Evolutionary conservation across 257 asterid species (phyloP).

Genomic region (Ehretia macrophylla): DNA sequence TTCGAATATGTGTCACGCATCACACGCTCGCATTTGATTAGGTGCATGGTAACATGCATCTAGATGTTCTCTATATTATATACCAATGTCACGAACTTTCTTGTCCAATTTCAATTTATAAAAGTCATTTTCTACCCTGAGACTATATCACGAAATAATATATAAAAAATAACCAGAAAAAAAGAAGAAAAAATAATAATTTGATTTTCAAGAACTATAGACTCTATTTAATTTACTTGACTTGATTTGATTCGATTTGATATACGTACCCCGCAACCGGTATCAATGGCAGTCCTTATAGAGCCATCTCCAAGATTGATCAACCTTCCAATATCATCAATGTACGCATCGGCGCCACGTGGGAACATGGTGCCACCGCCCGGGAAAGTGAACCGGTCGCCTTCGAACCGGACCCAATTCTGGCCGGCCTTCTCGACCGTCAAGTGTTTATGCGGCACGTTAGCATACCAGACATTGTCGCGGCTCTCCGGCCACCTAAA

Average conservation of each 20-base stretch:
- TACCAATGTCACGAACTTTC: too few relatives aligned
- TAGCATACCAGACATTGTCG: conserved; percentile 77
- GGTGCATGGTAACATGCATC: too few relatives aligned
- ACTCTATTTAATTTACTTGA: background rate
- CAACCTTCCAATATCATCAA: conserved; percentile 73
- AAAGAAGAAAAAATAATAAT: too few relatives aligned
- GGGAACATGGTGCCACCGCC: conserved; percentile 99
- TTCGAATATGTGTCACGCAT: background rate
- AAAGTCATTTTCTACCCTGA: too few relatives aligned
- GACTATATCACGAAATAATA: too few relatives aligned
- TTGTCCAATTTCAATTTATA: too few relatives aligned
- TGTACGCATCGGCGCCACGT: conserved; percentile 88
- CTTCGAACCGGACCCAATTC: conserved; percentile 90
- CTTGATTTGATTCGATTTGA: too few relatives aligned
- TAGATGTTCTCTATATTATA: too few relatives aligned
- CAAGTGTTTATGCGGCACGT: conserved; percentile 92
- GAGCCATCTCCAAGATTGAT: conserved; percentile 68
- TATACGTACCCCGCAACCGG: conserved; percentile 82
- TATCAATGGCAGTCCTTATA: conserved; percentile 82
- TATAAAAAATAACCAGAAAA: too few relatives aligned
- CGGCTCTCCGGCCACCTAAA: conserved; percentile 92
- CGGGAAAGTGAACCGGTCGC: conserved; percentile 82
- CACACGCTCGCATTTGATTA: background rate
- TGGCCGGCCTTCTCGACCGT: conserved; percentile 93
- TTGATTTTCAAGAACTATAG: too few relatives aligned